Percentiles rank a stretch among this genome's conserved stretches.
phyloP scores from a whole-genome alignment of 2,329 filamentous ascomycete species.

The Colletotrichum noveboracense region DNA sequence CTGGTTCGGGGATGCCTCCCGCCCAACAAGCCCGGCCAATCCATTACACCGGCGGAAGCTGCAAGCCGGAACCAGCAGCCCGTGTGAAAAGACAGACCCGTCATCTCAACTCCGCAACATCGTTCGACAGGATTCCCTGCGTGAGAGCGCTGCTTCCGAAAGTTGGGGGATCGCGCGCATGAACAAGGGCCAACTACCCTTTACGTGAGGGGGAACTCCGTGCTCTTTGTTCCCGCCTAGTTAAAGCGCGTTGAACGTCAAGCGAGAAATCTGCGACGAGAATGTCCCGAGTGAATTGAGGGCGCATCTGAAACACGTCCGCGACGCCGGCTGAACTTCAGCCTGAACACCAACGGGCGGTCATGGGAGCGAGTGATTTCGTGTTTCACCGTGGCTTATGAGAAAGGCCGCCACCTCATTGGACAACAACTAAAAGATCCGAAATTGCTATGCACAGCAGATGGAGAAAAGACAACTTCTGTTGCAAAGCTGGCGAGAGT shows the following conservation, averaged over 20 bases:
- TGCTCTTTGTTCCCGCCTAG: neutral
- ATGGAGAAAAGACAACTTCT: neutral
- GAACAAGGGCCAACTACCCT: neutral
- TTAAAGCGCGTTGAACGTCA: neutral
- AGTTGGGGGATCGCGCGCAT: neutral
- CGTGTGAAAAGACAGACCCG: conserved; percentile 7
- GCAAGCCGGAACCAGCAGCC: neutral
- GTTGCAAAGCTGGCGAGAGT: neutral
- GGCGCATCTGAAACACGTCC: conserved; percentile 18
- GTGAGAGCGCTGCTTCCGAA: neutral
- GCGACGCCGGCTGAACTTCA: conserved; percentile 17
- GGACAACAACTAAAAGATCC: neutral
- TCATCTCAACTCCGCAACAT: conserved; percentile 11
- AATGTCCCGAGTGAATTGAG: neutral
- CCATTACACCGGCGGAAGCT: neutral
- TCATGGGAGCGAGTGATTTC: neutral
- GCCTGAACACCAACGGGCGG: neutral
- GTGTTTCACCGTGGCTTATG: conserved; percentile 4
- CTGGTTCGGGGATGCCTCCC: neutral
- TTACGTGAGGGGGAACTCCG: neutral
- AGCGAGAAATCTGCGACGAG: conserved; percentile 13
- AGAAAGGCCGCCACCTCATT: neutral
- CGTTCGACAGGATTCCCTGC: neutral
- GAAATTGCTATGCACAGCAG: neutral
- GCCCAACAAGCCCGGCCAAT: neutral